These are phyloP conservation scores for Hyaloscypha hepaticicola DNA, from an alignment of 495 filamentous ascomycete genomes.

Conservation along the genomic window DNA sequence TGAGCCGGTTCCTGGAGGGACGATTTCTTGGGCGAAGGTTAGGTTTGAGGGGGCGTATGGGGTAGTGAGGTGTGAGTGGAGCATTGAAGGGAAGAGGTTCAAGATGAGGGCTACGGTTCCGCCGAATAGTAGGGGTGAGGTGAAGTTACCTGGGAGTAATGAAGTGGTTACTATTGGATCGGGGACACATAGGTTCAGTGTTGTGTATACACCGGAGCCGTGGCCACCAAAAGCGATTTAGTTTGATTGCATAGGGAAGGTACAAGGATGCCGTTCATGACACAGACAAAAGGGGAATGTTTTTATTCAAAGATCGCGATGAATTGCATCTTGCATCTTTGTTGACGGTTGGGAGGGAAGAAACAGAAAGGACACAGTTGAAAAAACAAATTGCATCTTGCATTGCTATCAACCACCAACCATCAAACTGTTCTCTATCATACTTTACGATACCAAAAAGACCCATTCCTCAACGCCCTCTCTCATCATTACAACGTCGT, in stretches of 20 bases:
- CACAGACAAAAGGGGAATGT: too few species aligned
- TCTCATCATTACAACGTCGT: background rate
- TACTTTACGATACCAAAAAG: too few species aligned
- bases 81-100: slow-evolving; percentile 21
- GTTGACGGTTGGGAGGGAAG: too few species aligned
- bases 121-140: slow-evolving; percentile 20
- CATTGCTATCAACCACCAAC: too few species aligned
- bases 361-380: too few species aligned
- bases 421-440: too few species aligned
- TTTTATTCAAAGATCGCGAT: too few species aligned
- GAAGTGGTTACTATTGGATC: slow-evolving; percentile 18
- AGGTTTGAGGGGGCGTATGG: slow-evolving; percentile 24
- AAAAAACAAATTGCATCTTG: too few species aligned
- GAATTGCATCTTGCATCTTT: too few species aligned
- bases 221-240: slow-evolving; percentile 23
- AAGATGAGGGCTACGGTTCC: slow-evolving; percentile 23
- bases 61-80: slow-evolving; percentile 21
- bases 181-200: slow-evolving; percentile 19
- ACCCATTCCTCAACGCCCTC: background rate
- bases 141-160: slow-evolving; percentile 26
- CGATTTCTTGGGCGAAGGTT: slow-evolving; percentile 22
- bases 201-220: slow-evolving; percentile 15
- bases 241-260: background rate
- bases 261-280: too few species aligned
- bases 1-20: slow-evolving; percentile 25